Percentiles rank a stretch among this genome's conserved stretches.
phyloP scores from a whole-genome alignment of 345 rosid genomes.

The Eucalyptus sp. region DNA sequence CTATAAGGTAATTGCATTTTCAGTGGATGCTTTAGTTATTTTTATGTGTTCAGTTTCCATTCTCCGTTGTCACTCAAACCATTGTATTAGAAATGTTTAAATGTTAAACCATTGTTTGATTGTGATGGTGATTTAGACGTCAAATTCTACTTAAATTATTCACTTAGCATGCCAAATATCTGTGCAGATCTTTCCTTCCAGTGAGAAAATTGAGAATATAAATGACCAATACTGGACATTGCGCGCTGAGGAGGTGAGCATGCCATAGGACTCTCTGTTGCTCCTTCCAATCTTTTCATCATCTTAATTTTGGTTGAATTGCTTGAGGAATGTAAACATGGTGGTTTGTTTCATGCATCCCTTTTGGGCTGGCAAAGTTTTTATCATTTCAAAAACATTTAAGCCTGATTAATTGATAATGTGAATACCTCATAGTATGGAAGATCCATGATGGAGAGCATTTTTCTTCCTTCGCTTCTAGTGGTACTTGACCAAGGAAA shows the following conservation, averaged over 20 bases:
- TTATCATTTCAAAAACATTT: background rate
- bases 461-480: background rate
- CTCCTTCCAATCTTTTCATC: background rate
- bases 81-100: background rate
- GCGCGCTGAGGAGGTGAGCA: slow-evolving; percentile 90
- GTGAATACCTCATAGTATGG: background rate
- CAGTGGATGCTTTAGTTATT: background rate
- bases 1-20: slow-evolving; percentile 50
- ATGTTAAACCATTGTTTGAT: background rate
- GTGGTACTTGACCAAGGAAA: background rate
- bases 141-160: background rate
- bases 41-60: background rate
- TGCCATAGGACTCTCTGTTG: background rate
- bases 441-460: background rate
- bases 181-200: slow-evolving; percentile 69
- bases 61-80: background rate
- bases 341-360: background rate
- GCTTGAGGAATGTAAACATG: background rate
- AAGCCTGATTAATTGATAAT: background rate
- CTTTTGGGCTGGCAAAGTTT: background rate
- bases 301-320: background rate
- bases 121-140: background rate
- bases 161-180: background rate
- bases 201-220: slow-evolving; percentile 90
- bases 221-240: slow-evolving; percentile 98